Evolutionary conservation across 1,284 basidiomycete species (phyloP).

Genomic region (Sporisorium sorghi): DNA sequence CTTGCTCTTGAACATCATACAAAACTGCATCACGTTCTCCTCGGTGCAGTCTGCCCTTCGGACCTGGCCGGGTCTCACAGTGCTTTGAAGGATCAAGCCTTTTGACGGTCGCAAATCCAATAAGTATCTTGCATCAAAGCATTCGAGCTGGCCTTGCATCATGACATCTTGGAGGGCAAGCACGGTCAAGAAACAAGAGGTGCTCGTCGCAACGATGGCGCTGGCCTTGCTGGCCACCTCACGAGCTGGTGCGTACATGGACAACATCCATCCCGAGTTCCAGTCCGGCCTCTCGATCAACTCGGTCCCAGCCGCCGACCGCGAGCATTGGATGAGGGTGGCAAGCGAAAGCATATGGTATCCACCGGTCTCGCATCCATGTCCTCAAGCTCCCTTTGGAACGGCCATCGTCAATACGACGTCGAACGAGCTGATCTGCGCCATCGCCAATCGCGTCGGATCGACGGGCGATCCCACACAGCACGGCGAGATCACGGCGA

Average conservation of each 20-base stretch:
- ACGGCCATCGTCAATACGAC: slow-evolving; percentile 56
- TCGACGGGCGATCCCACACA: slow-evolving; percentile 56
- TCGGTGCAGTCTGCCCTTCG: not conserved
- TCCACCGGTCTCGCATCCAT: slow-evolving; percentile 38
- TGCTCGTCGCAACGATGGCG: slow-evolving; percentile 7
- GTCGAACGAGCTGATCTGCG: slow-evolving; percentile 57
- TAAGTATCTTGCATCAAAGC: not conserved
- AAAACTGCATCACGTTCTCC: not conserved
- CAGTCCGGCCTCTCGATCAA: slow-evolving; percentile 55
- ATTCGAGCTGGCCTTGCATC: slow-evolving; percentile 5
- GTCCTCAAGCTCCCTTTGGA: slow-evolving; percentile 44
- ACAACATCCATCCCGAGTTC: slow-evolving; percentile 41
- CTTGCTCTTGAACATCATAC: too few species aligned
- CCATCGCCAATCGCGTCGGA: slow-evolving; percentile 53
- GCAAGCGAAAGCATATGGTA: slow-evolving; percentile 39
- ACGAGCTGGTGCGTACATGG: slow-evolving; percentile 6
- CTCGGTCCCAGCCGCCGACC: slow-evolving; percentile 32
- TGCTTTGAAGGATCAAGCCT: not conserved
- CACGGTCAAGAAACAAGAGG: not conserved
- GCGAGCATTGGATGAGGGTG: slow-evolving; percentile 46
- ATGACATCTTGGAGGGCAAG: not conserved
- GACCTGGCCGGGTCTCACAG: not conserved
- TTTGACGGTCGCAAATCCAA: not conserved
- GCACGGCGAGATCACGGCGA: slow-evolving; percentile 58
- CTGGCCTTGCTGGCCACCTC: not conserved